A percentile compares a stretch with the other conserved stretches of the same genome.
phyloP scores from a whole-genome alignment of 2,329 filamentous ascomycete genomes.

The Epichloe bromicola region DNA sequence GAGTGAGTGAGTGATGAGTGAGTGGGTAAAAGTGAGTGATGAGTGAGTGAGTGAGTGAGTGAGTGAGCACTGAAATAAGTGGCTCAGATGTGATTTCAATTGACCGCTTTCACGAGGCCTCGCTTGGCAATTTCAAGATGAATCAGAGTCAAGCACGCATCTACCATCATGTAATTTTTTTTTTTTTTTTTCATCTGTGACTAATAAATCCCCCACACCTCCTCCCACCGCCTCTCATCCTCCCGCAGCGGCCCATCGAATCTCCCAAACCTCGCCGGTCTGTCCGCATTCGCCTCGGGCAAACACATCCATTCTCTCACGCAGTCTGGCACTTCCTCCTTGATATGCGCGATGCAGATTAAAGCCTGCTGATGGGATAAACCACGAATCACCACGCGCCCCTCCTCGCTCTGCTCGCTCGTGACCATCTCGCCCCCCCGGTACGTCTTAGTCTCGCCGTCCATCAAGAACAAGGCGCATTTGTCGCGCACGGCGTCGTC shows the following conservation, averaged over 20 bases:
- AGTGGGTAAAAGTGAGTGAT: no score
- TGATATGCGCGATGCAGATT: constrained; percentile 83
- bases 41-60: no score
- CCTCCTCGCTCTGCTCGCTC: constrained; percentile 24
- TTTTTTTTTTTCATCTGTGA: no score
- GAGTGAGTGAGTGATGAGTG: no score
- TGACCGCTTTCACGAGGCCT: no score
- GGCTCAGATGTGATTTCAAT: neutral
- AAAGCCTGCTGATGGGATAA: constrained; percentile 63
- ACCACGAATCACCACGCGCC: constrained; percentile 41
- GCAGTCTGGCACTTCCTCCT: constrained; percentile 77
- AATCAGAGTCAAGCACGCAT: no score
- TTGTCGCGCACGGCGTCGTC: constrained; percentile 72
- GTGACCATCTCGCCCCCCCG: constrained; percentile 27
- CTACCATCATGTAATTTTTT: no score
- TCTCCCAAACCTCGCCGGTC: constrained; percentile 48
- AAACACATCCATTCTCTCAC: constrained; percentile 78
- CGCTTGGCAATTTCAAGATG: no score
- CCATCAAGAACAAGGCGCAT: constrained; percentile 66
- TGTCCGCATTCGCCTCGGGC: constrained; percentile 56
- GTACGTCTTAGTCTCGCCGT: constrained; percentile 40
- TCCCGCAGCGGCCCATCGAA: constrained; percentile 48
- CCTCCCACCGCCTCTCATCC: constrained; percentile 45
- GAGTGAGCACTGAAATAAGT: neutral
- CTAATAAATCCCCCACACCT: constrained; percentile 43